Evolutionary conservation across 2,329 filamentous ascomycete genomes (phyloP).

Genomic region (Neoascochyta sp.): DNA sequence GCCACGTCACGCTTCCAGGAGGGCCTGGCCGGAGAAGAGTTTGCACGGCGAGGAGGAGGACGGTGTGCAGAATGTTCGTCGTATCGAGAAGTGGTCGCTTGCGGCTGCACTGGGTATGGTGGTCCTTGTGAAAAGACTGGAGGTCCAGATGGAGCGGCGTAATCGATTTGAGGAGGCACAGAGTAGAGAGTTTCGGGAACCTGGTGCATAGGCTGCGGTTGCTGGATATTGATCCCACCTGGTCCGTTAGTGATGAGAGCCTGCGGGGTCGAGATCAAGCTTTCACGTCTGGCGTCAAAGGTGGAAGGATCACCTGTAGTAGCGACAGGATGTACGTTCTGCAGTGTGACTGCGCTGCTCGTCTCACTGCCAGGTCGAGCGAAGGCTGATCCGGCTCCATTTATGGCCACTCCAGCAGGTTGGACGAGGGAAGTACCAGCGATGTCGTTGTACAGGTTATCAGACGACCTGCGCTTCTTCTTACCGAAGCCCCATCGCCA

Average conservation of each 20-base stretch:
- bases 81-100: no score
- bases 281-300: conserved; percentile 56
- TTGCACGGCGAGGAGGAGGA: conserved; percentile 39
- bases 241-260: conserved; percentile 32
- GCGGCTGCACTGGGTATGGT: conserved; percentile 18
- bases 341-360: conserved; percentile 51
- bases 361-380: conserved; percentile 47
- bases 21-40: conserved; percentile 46
- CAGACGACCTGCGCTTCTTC: conserved; percentile 37
- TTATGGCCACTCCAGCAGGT: conserved; percentile 41
- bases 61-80: conserved; percentile 17
- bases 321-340: conserved; percentile 63
- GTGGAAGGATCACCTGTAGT: conserved; percentile 61
- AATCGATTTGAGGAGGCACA: conserved; percentile 41
- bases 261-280: conserved; percentile 45
- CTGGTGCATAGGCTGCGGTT: conserved; percentile 75
- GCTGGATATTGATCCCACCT: conserved; percentile 67
- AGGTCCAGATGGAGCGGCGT: conserved; percentile 41
- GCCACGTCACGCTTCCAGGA: conserved; percentile 43
- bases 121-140: conserved; percentile 37
- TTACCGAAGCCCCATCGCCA: conserved; percentile 59
- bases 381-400: conserved; percentile 48
- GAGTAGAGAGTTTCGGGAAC: conserved; percentile 66
- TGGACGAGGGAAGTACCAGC: conserved; percentile 37
- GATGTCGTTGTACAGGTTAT: conserved; percentile 35